A percentile compares a stretch with the other conserved stretches of the same genome.
Conservation (phyloP, 208 protist genomes). For the Crithidia expoeki region DNA sequence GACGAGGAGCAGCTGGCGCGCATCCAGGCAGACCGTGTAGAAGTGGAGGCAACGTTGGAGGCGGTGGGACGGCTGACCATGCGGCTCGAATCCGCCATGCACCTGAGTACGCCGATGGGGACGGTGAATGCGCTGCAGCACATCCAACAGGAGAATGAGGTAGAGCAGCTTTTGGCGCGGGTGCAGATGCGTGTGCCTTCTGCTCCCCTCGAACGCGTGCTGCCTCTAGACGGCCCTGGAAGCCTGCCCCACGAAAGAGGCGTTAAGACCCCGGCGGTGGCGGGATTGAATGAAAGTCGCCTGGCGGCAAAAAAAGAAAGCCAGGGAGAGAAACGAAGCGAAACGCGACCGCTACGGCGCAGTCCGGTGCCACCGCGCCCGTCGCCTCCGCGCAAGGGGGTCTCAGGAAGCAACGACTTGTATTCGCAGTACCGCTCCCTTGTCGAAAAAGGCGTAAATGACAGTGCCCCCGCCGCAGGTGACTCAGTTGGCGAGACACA, state of each 20-base stretch:
- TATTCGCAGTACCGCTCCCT: slow-evolving; percentile 51
- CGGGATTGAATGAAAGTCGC: slow-evolving; percentile 44
- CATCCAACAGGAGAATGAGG: slow-evolving; percentile 51
- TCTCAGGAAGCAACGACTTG: slow-evolving; percentile 22
- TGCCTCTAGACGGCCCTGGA: slow-evolving; percentile 37
- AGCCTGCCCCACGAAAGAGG: neutral
- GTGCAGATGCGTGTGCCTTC: slow-evolving; percentile 38
- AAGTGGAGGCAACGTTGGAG: slow-evolving; percentile 37
- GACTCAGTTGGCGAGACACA: neutral
- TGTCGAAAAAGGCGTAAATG: neutral
- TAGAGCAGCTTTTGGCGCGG: slow-evolving; percentile 53
- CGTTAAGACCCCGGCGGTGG: slow-evolving; percentile 1
- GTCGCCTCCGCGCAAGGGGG: neutral
- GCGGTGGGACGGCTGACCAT: slow-evolving; percentile 36
- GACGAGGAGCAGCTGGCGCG: slow-evolving; percentile 49
- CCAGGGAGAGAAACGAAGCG: neutral
- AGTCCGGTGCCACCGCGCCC: neutral
- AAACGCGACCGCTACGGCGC: neutral
- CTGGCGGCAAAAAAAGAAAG: slow-evolving; percentile 2
- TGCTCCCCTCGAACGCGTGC: slow-evolving; percentile 46
- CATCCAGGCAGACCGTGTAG: slow-evolving; percentile 39
- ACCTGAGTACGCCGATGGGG: slow-evolving; percentile 29
- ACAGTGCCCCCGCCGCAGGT: neutral
- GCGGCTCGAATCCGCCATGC: slow-evolving; percentile 36
- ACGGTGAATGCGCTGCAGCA: slow-evolving; percentile 59